Percentiles rank a stretch among this genome's conserved stretches.
Conservation (phyloP, 2,329 filamentous ascomycete species). For the Pseudogymnoascus verrucosus region DNA sequence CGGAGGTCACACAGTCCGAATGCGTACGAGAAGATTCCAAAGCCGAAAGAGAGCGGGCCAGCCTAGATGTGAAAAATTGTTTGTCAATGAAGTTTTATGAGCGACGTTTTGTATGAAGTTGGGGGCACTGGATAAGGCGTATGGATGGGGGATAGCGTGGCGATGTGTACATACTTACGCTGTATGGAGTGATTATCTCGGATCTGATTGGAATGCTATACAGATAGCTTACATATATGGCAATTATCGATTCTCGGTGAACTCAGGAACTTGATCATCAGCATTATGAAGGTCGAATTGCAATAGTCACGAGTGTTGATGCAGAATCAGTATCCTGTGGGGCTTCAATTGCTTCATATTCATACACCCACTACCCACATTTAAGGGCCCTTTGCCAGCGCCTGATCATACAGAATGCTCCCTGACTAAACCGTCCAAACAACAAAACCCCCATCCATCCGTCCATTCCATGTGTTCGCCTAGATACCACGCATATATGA, state of each 20-base stretch:
- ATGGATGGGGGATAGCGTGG: neutral
- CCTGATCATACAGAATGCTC: conserved; percentile 1
- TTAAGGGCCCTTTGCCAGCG: neutral
- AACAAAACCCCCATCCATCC: neutral
- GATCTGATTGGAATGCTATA: neutral
- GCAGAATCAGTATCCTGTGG: neutral
- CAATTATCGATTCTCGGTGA: neutral
- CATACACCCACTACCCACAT: neutral
- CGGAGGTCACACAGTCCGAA: conserved; percentile 60
- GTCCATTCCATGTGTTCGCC: neutral
- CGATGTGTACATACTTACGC: neutral
- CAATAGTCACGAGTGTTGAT: neutral
- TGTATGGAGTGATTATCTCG: neutral
- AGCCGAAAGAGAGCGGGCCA: conserved; percentile 34
- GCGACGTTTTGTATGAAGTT: neutral
- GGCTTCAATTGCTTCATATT: neutral
- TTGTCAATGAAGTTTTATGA: conserved; percentile 3
- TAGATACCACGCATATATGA: neutral
- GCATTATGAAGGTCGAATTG: neutral
- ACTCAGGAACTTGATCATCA: neutral
- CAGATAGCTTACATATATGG: neutral
- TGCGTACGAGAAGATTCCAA: conserved; percentile 71
- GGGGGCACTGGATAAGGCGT: neutral
- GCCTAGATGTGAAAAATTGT: neutral
- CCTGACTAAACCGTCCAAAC: neutral